A percentile compares a stretch with the other conserved stretches of the same genome.
Evolutionary conservation across 208 protist genomes (phyloP).

Genomic region (Leishmania lainsoni): DNA sequence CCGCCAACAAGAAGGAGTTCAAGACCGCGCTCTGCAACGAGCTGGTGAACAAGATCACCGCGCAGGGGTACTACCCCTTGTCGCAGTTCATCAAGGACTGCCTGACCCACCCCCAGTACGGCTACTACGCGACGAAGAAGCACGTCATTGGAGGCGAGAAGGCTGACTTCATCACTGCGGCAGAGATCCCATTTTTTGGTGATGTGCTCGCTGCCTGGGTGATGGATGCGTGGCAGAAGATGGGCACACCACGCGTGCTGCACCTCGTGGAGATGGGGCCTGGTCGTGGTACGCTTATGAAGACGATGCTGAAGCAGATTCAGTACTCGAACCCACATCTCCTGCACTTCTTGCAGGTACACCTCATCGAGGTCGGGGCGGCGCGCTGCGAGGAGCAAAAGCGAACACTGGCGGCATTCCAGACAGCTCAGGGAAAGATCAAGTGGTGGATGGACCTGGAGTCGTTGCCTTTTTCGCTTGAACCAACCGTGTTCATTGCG

Average conservation of each 20-base stretch:
- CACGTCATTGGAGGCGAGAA: slow-evolving; percentile 85
- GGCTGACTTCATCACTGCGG: slow-evolving; percentile 91
- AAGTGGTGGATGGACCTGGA: slow-evolving; percentile 90
- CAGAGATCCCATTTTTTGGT: slow-evolving; percentile 92
- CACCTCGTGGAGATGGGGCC: slow-evolving; percentile 91
- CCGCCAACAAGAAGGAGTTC: slow-evolving; percentile 83
- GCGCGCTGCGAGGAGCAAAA: slow-evolving; percentile 88
- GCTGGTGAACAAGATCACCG: slow-evolving; percentile 80
- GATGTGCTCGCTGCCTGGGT: slow-evolving; percentile 90
- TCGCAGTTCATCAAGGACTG: slow-evolving; percentile 93
- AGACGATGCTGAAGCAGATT: slow-evolving; percentile 85
- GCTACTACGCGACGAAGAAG: slow-evolving; percentile 90
- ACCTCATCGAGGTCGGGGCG: slow-evolving; percentile 88
- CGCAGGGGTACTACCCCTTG: slow-evolving; percentile 90
- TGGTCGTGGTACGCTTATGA: slow-evolving; percentile 87
- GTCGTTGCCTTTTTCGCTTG: slow-evolving; percentile 78
- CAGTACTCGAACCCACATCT: slow-evolving; percentile 87
- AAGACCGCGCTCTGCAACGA: slow-evolving; percentile 85
- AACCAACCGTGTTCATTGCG: slow-evolving; percentile 87
- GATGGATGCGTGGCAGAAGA: slow-evolving; percentile 92
- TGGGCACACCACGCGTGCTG: slow-evolving; percentile 87
- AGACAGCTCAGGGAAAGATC: slow-evolving; percentile 85
- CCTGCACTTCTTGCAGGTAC: slow-evolving; percentile 86
- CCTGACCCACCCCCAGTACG: slow-evolving; percentile 85
- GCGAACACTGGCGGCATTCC: slow-evolving; percentile 75